Evolutionary conservation across 2,329 filamentous ascomycete genomes (phyloP).

Genomic region (Aspergillus flavus): DNA sequence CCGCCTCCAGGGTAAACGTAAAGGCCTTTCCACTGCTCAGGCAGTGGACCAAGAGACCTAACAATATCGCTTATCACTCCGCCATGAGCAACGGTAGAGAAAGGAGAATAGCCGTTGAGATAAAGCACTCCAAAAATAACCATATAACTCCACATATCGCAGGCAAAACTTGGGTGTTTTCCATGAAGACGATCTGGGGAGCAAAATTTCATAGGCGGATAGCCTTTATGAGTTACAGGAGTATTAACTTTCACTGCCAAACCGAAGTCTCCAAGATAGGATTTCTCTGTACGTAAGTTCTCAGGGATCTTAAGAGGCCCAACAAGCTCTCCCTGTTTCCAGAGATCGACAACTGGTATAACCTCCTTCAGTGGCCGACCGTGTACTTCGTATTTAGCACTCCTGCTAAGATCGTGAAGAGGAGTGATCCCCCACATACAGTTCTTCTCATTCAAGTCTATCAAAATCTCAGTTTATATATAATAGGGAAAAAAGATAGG

Average conservation of each 20-base stretch:
- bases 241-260: conserved; percentile 27
- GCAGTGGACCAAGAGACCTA: no score
- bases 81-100: no score
- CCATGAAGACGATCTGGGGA: no score
- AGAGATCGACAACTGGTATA: conserved; percentile 28
- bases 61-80: no score
- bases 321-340: conserved; percentile 31
- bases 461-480: conserved; percentile 3
- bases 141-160: no score
- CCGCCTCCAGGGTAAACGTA: no score
- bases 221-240: not conserved
- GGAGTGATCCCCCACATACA: conserved; percentile 32
- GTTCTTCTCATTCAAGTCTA: conserved; percentile 32
- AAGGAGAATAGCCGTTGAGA: no score
- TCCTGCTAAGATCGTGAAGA: conserved; percentile 17
- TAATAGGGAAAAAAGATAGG: conserved; percentile 8
- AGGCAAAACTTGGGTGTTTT: no score
- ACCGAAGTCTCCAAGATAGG: conserved; percentile 35
- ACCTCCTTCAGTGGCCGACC: conserved; percentile 27
- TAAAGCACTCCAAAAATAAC: no score
- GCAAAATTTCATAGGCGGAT: not conserved
- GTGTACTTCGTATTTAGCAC: conserved; percentile 30
- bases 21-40: no score
- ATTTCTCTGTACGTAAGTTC: conserved; percentile 25
- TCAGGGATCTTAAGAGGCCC: conserved; percentile 22